These are phyloP conservation scores for Cunninghamia lanceolata DNA, from an alignment of 75 land plant genomes.

Conservation along the genomic window DNA sequence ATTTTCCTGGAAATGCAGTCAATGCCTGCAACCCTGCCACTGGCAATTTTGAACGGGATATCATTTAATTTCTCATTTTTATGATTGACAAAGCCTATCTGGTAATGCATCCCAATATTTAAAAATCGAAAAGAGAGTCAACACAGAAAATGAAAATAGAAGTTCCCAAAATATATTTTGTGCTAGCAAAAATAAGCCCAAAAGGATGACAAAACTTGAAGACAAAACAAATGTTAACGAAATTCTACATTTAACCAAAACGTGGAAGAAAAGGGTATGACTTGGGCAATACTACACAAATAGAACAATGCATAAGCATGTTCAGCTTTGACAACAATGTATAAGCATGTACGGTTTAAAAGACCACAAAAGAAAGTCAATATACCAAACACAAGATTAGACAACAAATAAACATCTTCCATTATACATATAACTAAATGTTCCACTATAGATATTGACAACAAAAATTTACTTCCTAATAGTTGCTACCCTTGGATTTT, in stretches of 20 bases:
- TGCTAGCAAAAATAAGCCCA: neutral
- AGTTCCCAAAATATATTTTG: neutral
- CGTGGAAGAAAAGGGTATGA: neutral
- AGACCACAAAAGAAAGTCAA: neutral
- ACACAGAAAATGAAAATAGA: neutral
- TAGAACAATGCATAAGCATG: neutral
- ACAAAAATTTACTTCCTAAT: neutral
- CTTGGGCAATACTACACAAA: neutral
- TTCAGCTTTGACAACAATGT: neutral
- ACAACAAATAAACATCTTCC: neutral
- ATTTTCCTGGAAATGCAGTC: slow-evolving; percentile 56
- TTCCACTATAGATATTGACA: neutral
- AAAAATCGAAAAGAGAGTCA: neutral
- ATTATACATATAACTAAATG: neutral
- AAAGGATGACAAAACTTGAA: neutral
- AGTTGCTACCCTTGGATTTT: neutral
- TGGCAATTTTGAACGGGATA: slow-evolving; percentile 32
- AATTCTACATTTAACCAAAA: neutral
- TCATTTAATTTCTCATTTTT: neutral
- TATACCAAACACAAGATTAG: neutral
- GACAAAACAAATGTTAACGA: neutral
- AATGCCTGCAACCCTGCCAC: slow-evolving; percentile 79
- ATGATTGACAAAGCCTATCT: neutral
- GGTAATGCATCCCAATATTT: neutral
- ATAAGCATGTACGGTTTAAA: neutral